Evolutionary conservation across 2,329 filamentous ascomycete genomes (phyloP).

Genomic region (Pseudogymnoascus sp.): DNA sequence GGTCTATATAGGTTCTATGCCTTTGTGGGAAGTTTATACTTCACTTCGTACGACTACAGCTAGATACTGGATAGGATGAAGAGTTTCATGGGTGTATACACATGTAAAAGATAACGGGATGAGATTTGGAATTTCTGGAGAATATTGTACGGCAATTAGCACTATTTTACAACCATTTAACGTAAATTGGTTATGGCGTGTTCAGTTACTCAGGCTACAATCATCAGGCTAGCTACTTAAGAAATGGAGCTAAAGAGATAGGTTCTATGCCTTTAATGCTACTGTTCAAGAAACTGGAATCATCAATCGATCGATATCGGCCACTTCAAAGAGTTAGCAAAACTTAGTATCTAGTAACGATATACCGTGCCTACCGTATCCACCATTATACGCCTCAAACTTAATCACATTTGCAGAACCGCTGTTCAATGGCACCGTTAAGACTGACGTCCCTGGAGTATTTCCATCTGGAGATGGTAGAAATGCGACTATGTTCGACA

Average conservation of each 20-base stretch:
- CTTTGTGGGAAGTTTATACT: not conserved
- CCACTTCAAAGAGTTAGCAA: constrained; percentile 27
- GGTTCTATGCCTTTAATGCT: too few species aligned
- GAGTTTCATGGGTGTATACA: not conserved
- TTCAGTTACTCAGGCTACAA: too few species aligned
- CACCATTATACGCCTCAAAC: constrained; percentile 34
- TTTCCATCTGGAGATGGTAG: constrained; percentile 39
- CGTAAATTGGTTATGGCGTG: too few species aligned
- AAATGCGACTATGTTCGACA: constrained; percentile 43
- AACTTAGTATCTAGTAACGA: not conserved
- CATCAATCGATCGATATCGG: constrained; percentile 46
- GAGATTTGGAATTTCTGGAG: not conserved
- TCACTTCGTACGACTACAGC: not conserved
- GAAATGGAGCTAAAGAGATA: too few species aligned
- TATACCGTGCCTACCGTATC: constrained; percentile 29
- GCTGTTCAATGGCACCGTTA: constrained; percentile 40
- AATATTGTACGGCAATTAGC: not conserved
- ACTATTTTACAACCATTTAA: not conserved
- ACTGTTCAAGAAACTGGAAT: constrained; percentile 35
- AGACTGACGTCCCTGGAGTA: constrained; percentile 36
- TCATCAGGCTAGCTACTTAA: too few species aligned
- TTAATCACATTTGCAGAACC: constrained; percentile 41
- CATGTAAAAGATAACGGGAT: not conserved
- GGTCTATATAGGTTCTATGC: not conserved
- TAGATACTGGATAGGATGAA: not conserved